A percentile compares a stretch with the other conserved stretches of the same genome.
Conservation (phyloP, 2,329 filamentous ascomycete species). For the Ambrosiella cleistominuta region DNA sequence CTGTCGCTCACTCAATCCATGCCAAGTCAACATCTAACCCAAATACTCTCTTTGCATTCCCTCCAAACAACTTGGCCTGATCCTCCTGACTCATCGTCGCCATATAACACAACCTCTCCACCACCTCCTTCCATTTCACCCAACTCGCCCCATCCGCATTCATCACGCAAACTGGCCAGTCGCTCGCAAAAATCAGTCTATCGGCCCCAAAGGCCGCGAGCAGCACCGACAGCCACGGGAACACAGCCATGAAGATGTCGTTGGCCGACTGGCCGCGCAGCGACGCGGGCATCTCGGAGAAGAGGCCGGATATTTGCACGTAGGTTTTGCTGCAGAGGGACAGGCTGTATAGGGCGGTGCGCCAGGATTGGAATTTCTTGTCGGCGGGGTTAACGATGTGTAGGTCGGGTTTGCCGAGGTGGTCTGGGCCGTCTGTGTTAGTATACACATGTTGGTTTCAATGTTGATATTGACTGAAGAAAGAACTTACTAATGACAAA, state of each 20-base stretch:
- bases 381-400: constrained; percentile 41
- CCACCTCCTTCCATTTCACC: constrained; percentile 56
- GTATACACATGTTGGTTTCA: background rate
- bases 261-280: constrained; percentile 31
- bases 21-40: constrained; percentile 10
- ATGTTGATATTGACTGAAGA: background rate
- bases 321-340: constrained; percentile 49
- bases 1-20: background rate
- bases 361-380: constrained; percentile 50
- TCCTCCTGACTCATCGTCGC: constrained; percentile 42
- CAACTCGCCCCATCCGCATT: constrained; percentile 40
- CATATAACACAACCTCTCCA: constrained; percentile 49
- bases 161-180: constrained; percentile 78
- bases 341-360: constrained; percentile 48
- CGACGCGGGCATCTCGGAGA: constrained; percentile 55
- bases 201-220: constrained; percentile 53
- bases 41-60: constrained; percentile 58
- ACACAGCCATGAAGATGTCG: constrained; percentile 44
- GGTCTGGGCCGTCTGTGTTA: constrained; percentile 36
- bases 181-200: constrained; percentile 75
- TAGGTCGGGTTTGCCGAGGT: constrained; percentile 77
- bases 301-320: constrained; percentile 80
- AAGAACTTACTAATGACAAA: constrained; percentile 47
- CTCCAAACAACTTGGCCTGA: constrained; percentile 51
- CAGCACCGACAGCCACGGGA: constrained; percentile 55